These are phyloP conservation scores for Oenanthe javanica DNA, from an alignment of 140 eudicot genomes.

Conservation along the genomic window DNA sequence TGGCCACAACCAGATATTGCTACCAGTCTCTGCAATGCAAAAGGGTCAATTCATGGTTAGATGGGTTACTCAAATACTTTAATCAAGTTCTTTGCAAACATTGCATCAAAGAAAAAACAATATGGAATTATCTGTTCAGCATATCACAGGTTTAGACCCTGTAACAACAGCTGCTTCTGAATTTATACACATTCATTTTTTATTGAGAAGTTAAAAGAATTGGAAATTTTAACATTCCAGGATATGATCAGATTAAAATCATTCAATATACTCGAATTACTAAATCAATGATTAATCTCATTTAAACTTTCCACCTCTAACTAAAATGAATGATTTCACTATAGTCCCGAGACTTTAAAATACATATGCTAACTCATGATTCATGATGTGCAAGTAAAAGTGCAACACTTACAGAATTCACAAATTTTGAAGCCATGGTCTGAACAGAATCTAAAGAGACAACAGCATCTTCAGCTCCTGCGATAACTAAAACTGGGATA, in stretches of 20 bases:
- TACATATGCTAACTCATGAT: neutral
- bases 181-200: neutral
- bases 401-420: constrained; percentile 66
- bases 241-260: neutral
- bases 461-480: constrained; percentile 93
- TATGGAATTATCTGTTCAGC: neutral
- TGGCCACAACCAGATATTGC: constrained; percentile 96
- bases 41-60: neutral
- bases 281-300: neutral
- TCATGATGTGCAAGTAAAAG: neutral
- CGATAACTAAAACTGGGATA: constrained; percentile 67
- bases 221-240: neutral
- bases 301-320: neutral
- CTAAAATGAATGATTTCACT: neutral
- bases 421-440: constrained; percentile 77
- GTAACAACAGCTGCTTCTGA: neutral
- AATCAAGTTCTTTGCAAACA: neutral
- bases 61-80: neutral
- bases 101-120: neutral
- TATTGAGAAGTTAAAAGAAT: neutral
- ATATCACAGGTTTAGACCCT: neutral
- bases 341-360: neutral
- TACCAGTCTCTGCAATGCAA: constrained; percentile 71
- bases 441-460: constrained; percentile 75
- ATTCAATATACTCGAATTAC: neutral